phyloP scores from a whole-genome alignment of 257 asterid species.

The Echium plantagineum region DNA sequence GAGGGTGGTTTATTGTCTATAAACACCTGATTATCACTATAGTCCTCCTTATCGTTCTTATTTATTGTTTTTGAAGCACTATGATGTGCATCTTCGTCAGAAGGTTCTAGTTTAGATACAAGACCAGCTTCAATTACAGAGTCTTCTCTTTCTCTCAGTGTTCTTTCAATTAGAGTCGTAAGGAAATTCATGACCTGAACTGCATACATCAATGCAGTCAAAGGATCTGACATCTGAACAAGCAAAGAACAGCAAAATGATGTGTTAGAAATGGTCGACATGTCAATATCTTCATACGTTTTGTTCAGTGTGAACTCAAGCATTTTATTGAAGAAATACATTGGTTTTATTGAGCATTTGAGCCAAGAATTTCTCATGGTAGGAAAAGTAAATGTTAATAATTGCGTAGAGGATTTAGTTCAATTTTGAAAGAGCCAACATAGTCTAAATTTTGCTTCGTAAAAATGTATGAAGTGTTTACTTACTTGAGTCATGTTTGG shows the following conservation, averaged over 20 bases:
- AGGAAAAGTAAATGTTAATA: too few species aligned
- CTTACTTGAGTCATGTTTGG: slow-evolving; percentile 91
- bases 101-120: slow-evolving; percentile 22
- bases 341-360: too few species aligned
- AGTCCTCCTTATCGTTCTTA: slow-evolving; percentile 7
- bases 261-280: not conserved
- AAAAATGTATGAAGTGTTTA: not conserved
- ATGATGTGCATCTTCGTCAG: slow-evolving; percentile 33
- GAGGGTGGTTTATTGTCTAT: slow-evolving; percentile 7
- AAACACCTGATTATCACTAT: slow-evolving; percentile 15
- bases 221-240: slow-evolving; percentile 63
- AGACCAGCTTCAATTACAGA: slow-evolving; percentile 21
- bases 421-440: not conserved
- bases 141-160: slow-evolving; percentile 47
- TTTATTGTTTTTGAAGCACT: slow-evolving; percentile 13
- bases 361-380: not conserved
- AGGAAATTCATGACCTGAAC: slow-evolving; percentile 77
- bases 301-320: not conserved
- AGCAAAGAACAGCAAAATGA: not conserved
- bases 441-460: not conserved
- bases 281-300: not conserved
- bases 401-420: not conserved
- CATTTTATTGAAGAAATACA: not conserved
- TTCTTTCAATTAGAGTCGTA: slow-evolving; percentile 40
- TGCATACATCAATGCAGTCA: slow-evolving; percentile 60